These are phyloP conservation scores for Agarophyton chilense DNA, from an alignment of 23 red algal genomes.

Conservation along the genomic window DNA sequence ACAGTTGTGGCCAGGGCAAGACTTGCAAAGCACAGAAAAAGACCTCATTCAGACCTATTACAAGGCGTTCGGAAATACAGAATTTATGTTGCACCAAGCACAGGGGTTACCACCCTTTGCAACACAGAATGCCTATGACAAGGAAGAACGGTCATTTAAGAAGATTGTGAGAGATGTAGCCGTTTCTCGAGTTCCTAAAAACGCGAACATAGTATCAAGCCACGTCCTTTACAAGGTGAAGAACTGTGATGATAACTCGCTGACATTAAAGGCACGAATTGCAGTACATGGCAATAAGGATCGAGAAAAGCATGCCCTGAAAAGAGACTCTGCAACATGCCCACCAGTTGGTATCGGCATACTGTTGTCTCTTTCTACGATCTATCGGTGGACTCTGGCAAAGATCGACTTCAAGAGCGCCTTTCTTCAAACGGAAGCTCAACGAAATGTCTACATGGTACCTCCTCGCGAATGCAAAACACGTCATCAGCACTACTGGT, in stretches of 20 bases:
- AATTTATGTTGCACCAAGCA: constrained; percentile 30
- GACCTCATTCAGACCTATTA: constrained; percentile 14
- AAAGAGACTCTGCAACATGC: constrained; percentile 43
- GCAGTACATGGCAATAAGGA: constrained; percentile 53
- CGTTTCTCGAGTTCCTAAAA: neutral
- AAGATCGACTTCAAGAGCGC: constrained; percentile 47
- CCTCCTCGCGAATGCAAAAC: constrained; percentile 8
- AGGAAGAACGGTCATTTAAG: constrained; percentile 42
- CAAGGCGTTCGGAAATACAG: constrained; percentile 9
- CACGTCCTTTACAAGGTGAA: constrained; percentile 58
- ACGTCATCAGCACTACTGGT: constrained; percentile 13
- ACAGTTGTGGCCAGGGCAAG: constrained; percentile 14
- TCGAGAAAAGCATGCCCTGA: constrained; percentile 2
- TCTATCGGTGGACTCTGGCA: constrained; percentile 5
- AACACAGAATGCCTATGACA: constrained; percentile 17
- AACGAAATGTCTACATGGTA: constrained; percentile 39
- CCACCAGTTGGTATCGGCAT: constrained; percentile 21
- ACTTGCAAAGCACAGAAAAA: constrained; percentile 5
- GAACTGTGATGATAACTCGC: constrained; percentile 31
- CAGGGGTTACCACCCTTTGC: constrained; percentile 28
- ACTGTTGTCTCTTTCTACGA: neutral
- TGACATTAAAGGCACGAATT: constrained; percentile 13
- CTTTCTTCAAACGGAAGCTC: constrained; percentile 43
- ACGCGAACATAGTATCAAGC: constrained; percentile 29
- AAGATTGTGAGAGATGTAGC: constrained; percentile 47